Evolutionary conservation across 805 yeast genomes (phyloP).

Genomic region (Dipodascopsis tothii): DNA sequence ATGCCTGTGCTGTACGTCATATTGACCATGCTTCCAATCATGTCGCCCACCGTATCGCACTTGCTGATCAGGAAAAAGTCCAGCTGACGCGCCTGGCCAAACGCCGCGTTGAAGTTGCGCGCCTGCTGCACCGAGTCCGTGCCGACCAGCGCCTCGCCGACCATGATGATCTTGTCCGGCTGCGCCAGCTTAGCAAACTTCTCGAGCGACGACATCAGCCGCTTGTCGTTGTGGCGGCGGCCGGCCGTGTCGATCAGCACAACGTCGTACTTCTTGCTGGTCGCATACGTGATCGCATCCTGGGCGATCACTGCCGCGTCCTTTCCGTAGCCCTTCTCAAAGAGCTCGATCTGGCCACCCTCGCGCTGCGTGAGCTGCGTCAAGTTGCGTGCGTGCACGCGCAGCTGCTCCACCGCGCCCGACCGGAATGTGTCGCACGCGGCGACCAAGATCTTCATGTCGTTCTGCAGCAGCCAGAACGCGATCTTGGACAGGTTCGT

Average conservation of each 20-base stretch:
- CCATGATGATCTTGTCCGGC: conserved; percentile 96
- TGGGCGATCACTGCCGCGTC: conserved; percentile 94
- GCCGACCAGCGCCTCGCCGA: conserved; percentile 95
- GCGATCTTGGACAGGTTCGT: conserved; percentile 91
- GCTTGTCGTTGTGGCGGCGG: conserved; percentile 88
- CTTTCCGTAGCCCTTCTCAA: conserved; percentile 94
- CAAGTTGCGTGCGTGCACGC: conserved; percentile 85
- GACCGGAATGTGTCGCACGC: conserved; percentile 98
- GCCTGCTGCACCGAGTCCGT: conserved; percentile 97
- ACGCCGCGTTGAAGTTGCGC: conserved; percentile 82
- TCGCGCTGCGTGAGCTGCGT: conserved; percentile 55
- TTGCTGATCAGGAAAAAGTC: conserved; percentile 91
- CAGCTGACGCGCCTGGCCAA: conserved; percentile 70
- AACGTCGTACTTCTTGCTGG: conserved; percentile 63
- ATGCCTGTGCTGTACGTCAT: conserved; percentile 95
- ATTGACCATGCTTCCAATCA: conserved; percentile 93
- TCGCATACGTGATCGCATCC: conserved; percentile 77
- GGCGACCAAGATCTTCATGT: conserved; percentile 76
- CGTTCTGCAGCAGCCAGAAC: conserved; percentile 88
- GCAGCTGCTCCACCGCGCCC: conserved; percentile 96
- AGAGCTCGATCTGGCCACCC: conserved; percentile 56
- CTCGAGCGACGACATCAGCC: conserved; percentile 90
- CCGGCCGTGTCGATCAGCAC: conserved; percentile 97
- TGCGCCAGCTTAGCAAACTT: conserved; percentile 92
- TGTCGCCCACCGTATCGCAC: conserved; percentile 95